Base-by-base conservation (phyloP, 805 yeast genomes). In the Kuraishia ogatae region DNA sequence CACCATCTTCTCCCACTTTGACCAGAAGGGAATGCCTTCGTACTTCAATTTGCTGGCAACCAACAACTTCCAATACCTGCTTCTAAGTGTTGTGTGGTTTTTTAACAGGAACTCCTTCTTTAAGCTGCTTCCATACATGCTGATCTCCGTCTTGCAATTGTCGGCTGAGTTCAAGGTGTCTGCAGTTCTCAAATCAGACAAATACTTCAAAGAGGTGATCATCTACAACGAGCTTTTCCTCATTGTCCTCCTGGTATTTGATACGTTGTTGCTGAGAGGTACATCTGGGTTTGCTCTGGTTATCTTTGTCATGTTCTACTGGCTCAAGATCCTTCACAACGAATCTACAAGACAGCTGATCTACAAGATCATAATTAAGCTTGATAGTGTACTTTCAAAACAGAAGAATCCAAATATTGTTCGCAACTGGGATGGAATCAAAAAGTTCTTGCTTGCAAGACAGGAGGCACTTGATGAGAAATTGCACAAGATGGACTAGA, bases 11-110 rank as follows among this genome's bases (percentile, higher is more conserved):
- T 84, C 85, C 51, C 82, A 81, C 59, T 84, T 83, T 71, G 84
- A 84, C 23, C 72, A 81, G 20, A 71, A 74, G 28, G 61, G 72
- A 4, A 74, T 78, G 53, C 96, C 96, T 6, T 76, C 84, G 4
- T 76, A 82, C 64, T 78, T 79, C 55, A 81, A 84, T 3, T 71
- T 91, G 65, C 64, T 89, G 54, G 83, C 91, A 10, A 81, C 89
- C 23, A 89, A 82, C 60, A 87, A 88, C 66, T 87, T 87, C 74
- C 97, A 89, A 68, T 81, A 80, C 63, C 70, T 83, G 54, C 58
- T 80, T 2, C 68, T 87, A 55, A 79, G 84, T 0, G 26, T 66
- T 2, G 69, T 82, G 20, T 87, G 93, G 93, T 64, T 81, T 51
- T 67, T 85, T 55, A 80, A 85, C 47, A 81, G 87, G 69, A 75